Conservation (phyloP, 352 stramenopile genomes). For the Phytopythium helicoides region DNA sequence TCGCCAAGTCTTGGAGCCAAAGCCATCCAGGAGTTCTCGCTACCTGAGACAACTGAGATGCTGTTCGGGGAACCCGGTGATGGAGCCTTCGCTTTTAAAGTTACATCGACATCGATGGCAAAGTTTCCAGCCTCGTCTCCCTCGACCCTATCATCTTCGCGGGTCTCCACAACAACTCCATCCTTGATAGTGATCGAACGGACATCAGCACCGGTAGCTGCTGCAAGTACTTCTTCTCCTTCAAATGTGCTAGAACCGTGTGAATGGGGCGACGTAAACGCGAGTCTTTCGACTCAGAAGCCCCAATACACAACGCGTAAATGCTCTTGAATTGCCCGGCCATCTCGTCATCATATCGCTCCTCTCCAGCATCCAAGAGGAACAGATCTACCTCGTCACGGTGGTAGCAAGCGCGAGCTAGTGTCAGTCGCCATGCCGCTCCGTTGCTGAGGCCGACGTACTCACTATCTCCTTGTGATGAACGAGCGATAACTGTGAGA, state of each 20-base stretch:
- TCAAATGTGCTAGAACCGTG: background rate
- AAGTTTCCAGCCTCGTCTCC: no score
- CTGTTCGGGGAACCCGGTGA: no score
- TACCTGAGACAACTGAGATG: no score
- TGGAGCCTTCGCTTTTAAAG: no score
- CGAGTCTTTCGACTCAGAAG: slow-evolving; percentile 66
- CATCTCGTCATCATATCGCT: slow-evolving; percentile 14
- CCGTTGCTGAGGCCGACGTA: background rate
- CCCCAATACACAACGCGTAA: slow-evolving; percentile 70
- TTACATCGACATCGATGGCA: no score
- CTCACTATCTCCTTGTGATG: background rate
- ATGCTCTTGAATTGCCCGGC: slow-evolving; percentile 81
- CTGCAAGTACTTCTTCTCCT: background rate
- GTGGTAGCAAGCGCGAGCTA: slow-evolving; percentile 86
- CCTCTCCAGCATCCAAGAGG: slow-evolving; percentile 60
- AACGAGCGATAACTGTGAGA: slow-evolving; percentile 67
- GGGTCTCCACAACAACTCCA: slow-evolving; percentile 40
- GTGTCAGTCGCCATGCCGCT: slow-evolving; percentile 25
- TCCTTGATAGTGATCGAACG: slow-evolving; percentile 30
- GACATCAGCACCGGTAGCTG: background rate
- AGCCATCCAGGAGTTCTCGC: slow-evolving; percentile 12
- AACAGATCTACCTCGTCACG: slow-evolving; percentile 64
- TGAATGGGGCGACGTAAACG: slow-evolving; percentile 48
- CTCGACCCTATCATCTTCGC: slow-evolving; percentile 25
- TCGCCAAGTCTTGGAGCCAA: slow-evolving; percentile 35